Base-by-base conservation (phyloP, 2,329 filamentous ascomycete species). In the Alternaria sp. region DNA sequence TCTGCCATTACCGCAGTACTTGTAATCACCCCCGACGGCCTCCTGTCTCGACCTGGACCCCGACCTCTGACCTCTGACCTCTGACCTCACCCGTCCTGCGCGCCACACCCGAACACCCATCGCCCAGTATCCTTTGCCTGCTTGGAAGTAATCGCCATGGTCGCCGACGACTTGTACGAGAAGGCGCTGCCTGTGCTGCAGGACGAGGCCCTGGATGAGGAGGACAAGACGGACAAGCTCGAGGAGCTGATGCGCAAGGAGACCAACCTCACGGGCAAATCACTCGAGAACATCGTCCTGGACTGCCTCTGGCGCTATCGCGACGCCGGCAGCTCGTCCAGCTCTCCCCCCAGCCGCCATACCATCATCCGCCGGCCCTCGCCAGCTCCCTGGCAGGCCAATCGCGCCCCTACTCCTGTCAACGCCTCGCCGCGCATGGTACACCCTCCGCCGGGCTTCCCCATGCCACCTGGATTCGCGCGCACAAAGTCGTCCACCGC, bases 191-290 rank as follows among this genome's bases (percentile, higher is more conserved):
- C 93, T 56, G 88, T 97, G 77, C 87, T 99, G 68, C 90, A 96
- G 83, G 91, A 97, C 81, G 83, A 89, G 62, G 85, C 86, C 59
- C 86, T 97, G 65, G 93, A 97, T 74, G 96, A 98, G 68, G 96
- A 99, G 81, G 95, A 97, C 77, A 97, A 96, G 85, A 95, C 92
- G 52, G 95, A 98, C 81, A 92, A 88, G 81, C 86, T 97, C 57
- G 94, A 97, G 82, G 91, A 93, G 69, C 86, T 97, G 57, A 85
- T 98, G 74, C 90, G 89, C 81, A 90, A 89, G 71, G 89, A 94
- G 81, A 93, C 93, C 8, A 87, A 85, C 28, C 84, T 98, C 70
- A 87, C 87, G 17, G 95, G 93, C 62, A 84, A 89, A 69, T 87
- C 90, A 21, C 87, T 98, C 58, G 96, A 98, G 77, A 96, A 97